A percentile compares a stretch with the other conserved stretches of the same genome.
Conservation (phyloP, 352 stramenopile species). For the Phytopythium boreale region DNA sequence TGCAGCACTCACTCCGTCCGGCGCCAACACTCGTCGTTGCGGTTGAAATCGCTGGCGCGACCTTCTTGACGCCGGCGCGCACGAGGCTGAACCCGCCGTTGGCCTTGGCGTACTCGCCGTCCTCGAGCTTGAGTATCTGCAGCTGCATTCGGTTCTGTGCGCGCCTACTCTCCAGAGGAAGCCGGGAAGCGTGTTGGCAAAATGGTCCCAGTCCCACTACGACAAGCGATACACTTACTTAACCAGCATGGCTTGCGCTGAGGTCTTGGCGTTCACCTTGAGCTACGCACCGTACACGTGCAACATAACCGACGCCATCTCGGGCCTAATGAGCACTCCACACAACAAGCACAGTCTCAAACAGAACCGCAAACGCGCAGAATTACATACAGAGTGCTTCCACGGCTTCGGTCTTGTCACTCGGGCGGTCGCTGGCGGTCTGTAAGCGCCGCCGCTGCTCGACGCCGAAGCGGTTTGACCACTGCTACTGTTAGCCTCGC, state of each 20-base stretch:
- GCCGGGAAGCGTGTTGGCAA: not conserved
- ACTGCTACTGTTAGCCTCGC: not conserved
- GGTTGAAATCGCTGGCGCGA: not conserved
- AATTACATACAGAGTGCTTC: slow-evolving; percentile 26
- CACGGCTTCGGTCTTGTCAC: slow-evolving; percentile 17
- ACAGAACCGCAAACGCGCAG: not conserved
- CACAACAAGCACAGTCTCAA: slow-evolving; percentile 5
- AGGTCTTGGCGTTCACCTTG: slow-evolving; percentile 23
- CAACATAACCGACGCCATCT: not conserved
- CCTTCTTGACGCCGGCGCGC: slow-evolving; percentile 47
- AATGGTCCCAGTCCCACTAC: not conserved
- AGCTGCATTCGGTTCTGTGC: slow-evolving; percentile 43
- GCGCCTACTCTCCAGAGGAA: slow-evolving; percentile 11
- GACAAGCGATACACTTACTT: slow-evolving; percentile 10
- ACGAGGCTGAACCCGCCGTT: slow-evolving; percentile 74
- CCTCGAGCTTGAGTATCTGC: slow-evolving; percentile 53
- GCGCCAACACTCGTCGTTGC: not conserved
- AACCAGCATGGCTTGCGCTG: not conserved
- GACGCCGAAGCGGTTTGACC: no score
- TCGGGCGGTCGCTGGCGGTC: not conserved
- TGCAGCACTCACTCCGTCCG: not conserved
- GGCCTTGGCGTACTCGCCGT: slow-evolving; percentile 71
- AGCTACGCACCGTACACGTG: slow-evolving; percentile 8
- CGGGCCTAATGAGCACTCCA: not conserved
- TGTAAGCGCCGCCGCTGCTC: not conserved